Evolutionary conservation across 352 stramenopile species (phyloP), one percentile per base, ranked within the genome.

Genomic region (Pseudoperonospora humuli): DNA sequence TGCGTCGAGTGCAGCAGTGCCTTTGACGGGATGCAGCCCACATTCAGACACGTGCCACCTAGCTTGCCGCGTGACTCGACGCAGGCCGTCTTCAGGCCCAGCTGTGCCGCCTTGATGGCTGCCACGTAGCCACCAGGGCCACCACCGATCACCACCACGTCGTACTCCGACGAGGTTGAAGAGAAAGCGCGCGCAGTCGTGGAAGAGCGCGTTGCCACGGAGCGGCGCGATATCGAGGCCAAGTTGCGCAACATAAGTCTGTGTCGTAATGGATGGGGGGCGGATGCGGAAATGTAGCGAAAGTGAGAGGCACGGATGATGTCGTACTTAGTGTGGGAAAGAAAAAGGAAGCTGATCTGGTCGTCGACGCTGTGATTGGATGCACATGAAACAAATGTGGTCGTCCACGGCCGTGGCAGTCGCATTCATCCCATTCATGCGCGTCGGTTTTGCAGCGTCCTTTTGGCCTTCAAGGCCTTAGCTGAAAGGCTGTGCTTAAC

Each of bases 1-100:
- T 99, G 95, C 48, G 83, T 95, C 38, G 86, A 96, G 57, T 97
- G 81, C 35, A 99, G 73, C 24, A 99, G 75, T 27, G 96, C 96
- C 72, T 98, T 98, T 59, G 93, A 98, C 31, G 96, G 96, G 65
- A 99, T 99, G 74, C 96, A 99, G 27, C 96, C 96, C 5, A 99
- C 96, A 65, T 99, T 99, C 23, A 99, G 80, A 75, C 96, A 99
- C 17, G 96, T 99, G 48, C 93, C 96, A 39, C 96, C 96, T 27
- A 99, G 72, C 52, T 75, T 66, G 21, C 96, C 96, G 32, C 96
- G 87, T 45, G 93, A 96, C 79, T 99, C 96, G 5, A 99, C 73
- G 55, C 95, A 98, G 4, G 95, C 96, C 7, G 96, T 99, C 67
- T 99, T 99, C 14, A 99, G 68, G 7, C 96, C 96, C 9, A 99